Evolutionary conservation across 768 basidiomycete genomes (phyloP), one percentile per base, ranked within the genome.

Genomic region (Kwoniella botswanensis): DNA sequence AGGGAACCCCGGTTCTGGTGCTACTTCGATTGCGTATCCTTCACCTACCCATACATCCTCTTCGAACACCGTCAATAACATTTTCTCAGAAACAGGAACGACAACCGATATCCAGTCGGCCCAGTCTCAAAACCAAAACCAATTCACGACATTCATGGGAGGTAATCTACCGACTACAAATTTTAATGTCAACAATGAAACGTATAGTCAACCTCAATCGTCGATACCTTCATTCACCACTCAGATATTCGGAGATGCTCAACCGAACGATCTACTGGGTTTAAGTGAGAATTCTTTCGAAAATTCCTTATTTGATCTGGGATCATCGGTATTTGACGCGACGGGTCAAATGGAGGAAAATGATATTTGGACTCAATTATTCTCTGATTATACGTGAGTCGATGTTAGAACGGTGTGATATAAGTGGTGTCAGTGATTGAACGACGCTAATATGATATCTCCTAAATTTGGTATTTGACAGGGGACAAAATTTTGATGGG

Each of bases 281-380:
- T 21, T 61, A 15, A 59, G 35, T 56, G 22, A 53, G 17, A 58
- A 53, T 42, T 50, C 56, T 7, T 52, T 64, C 15, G 55, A 58
- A 12, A 69, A 69, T 22, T 56, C 41, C 22, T 43, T 70, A 26
- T 65, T 70, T 35, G 68, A 70, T 29, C 56, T 70, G 29, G 68
- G 68, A 22, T 58, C 62, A 7, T 43, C 52, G 4, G 62, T 41
- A 6, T 57, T 66, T 57, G 68, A 69, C 9, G 44, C 55, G 11
- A 42, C 56, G 0, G 70, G 67, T 13, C 67, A 56, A 13, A 68
- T 61, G 26, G 66, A 56, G 24, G 71, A 71, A 44, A 70, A 62
- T 26, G 75, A 76, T 65, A 52, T 73, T n/a, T 76, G 75, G 75
- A 66, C 72, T 15, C 72, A 73, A 59, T 44, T 76, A 15, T 73